Conservation (phyloP, 2,329 filamentous ascomycete species). For the Cordyceps tenuipes region DNA sequence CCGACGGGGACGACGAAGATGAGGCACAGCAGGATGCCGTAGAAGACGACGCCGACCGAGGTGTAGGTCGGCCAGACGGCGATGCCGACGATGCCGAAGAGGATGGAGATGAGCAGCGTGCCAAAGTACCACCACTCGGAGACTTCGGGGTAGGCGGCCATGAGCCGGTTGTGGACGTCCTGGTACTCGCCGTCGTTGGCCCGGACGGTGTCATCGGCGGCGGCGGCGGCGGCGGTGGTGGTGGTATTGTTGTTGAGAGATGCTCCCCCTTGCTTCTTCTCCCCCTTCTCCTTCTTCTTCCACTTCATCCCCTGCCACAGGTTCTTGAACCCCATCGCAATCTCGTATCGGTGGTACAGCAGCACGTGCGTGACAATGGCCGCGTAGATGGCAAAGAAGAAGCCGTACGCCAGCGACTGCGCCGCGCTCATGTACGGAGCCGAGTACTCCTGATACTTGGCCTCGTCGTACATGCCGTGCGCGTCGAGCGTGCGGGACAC, state of each 20-base stretch:
- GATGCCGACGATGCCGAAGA: constrained; percentile 29
- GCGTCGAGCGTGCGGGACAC: constrained; percentile 42
- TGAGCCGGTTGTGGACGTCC: constrained; percentile 26
- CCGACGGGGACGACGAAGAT: constrained; percentile 35
- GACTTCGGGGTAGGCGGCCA: constrained; percentile 24
- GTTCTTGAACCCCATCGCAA: constrained; percentile 20
- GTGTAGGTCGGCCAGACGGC: constrained; percentile 35
- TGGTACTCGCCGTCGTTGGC: constrained; percentile 29
- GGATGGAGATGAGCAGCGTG: constrained; percentile 25
- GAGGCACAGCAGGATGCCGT: constrained; percentile 30
- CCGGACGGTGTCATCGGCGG: constrained; percentile 8
- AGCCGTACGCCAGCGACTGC: constrained; percentile 24
- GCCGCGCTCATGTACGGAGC: constrained; percentile 18
- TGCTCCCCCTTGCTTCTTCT: no score
- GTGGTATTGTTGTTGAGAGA: no score
- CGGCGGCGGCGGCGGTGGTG: background rate
- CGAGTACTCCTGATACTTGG: constrained; percentile 42
- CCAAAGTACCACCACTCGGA: constrained; percentile 36
- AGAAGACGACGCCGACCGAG: constrained; percentile 31
- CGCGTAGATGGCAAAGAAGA: constrained; percentile 22
- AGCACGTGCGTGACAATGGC: constrained; percentile 22
- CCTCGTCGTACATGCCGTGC: constrained; percentile 40
- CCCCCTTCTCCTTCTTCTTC: constrained; percentile 12
- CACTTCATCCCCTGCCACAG: constrained; percentile 19
- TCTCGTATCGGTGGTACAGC: constrained; percentile 25